Conservation (phyloP, 257 asterid species). For the Verbena officinalis region DNA sequence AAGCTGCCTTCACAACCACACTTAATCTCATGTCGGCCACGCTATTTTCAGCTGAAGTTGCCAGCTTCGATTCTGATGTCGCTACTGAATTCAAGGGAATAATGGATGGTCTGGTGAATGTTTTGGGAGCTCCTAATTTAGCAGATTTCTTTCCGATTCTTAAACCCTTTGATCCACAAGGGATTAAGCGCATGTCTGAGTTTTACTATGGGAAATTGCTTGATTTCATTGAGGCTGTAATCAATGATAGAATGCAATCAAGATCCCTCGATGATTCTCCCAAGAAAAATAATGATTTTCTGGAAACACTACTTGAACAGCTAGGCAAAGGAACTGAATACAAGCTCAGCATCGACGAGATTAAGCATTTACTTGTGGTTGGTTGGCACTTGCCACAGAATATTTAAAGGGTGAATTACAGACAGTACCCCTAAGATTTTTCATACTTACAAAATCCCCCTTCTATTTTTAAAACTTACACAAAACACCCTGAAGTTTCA, state of each 20-base stretch:
- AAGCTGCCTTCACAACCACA: slow-evolving; percentile 40
- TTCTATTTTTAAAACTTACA: too few species aligned
- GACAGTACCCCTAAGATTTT: too few species aligned
- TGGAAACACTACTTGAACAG: slow-evolving; percentile 33
- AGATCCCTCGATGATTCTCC: slow-evolving; percentile 1
- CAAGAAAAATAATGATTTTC: slow-evolving; percentile 26
- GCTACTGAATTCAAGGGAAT: slow-evolving; percentile 36
- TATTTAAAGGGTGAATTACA: too few species aligned
- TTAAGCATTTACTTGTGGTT: slow-evolving; percentile 31
- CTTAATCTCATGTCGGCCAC: slow-evolving; percentile 46
- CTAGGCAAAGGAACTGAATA: slow-evolving; percentile 20
- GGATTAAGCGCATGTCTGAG: slow-evolving; percentile 28
- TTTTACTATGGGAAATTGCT: slow-evolving; percentile 25
- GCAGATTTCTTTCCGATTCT: slow-evolving; percentile 43
- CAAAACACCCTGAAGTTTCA: too few species aligned
- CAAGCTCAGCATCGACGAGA: slow-evolving; percentile 13
- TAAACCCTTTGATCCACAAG: slow-evolving; percentile 39
- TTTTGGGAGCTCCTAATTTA: slow-evolving; percentile 39
- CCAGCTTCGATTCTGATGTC: slow-evolving; percentile 27
- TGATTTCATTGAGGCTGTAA: slow-evolving; percentile 5
- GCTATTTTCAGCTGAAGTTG: slow-evolving; percentile 35
- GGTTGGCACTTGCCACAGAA: too few species aligned
- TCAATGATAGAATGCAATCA: slow-evolving; percentile 14
- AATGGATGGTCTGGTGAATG: slow-evolving; percentile 32
- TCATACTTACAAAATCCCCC: too few species aligned